These are phyloP conservation scores for Actinidia arguta DNA, from an alignment of 179 eudicot species.

Conservation along the genomic window DNA sequence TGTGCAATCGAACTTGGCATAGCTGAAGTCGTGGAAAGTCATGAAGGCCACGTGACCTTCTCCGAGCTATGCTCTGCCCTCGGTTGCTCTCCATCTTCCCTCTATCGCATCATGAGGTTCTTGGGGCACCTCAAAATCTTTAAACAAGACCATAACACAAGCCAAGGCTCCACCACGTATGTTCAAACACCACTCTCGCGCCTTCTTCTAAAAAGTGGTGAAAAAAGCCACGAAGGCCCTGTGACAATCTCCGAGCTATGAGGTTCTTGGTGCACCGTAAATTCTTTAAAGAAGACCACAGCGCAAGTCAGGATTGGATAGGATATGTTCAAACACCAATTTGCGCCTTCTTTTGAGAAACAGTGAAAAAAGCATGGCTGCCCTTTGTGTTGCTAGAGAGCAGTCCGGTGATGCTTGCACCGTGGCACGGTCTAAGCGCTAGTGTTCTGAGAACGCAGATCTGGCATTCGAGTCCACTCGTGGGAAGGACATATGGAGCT, in stretches of 20 bases:
- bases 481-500: constrained; percentile 69
- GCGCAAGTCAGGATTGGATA: too few species aligned
- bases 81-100: constrained; percentile 48
- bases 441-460: constrained; percentile 28
- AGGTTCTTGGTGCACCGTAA: too few species aligned
- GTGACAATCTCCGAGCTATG: too few species aligned
- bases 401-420: constrained; percentile 58
- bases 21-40: constrained; percentile 54
- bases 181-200: constrained; percentile 68
- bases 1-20: constrained; percentile 77
- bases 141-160: constrained; percentile 32
- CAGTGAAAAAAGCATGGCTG: too few species aligned
- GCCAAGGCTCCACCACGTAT: constrained; percentile 35
- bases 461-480: constrained; percentile 53
- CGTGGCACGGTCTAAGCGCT: constrained; percentile 64
- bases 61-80: constrained; percentile 51
- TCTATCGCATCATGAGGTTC: constrained; percentile 76
- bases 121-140: constrained; percentile 54
- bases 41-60: constrained; percentile 50
- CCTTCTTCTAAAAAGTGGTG: constrained; percentile 34
- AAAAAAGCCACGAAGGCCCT: too few species aligned
- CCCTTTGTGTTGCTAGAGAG: constrained; percentile 47
- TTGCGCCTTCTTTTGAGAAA: too few species aligned
- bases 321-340: too few species aligned
- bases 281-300: too few species aligned